phyloP scores from a whole-genome alignment of 2,329 filamentous ascomycete species.

The Cryoendolithus antarcticus region DNA sequence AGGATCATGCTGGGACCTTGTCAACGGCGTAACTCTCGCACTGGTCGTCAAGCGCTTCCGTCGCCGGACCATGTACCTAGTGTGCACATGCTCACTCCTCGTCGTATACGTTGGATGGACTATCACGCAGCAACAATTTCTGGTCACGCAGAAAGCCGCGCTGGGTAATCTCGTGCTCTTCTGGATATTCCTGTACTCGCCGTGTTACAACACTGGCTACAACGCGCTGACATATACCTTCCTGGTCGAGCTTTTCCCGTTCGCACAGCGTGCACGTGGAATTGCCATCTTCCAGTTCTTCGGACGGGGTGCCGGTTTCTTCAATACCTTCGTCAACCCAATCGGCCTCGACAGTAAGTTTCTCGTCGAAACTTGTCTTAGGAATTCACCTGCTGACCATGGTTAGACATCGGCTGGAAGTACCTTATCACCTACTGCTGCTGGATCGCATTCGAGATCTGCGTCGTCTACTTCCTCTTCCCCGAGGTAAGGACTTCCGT shows the following conservation, averaged over 20 bases:
- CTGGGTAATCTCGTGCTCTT: slow-evolving; percentile 34
- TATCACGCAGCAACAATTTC: slow-evolving; percentile 31
- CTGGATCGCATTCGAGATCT: slow-evolving; percentile 30
- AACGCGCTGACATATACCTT: slow-evolving; percentile 55
- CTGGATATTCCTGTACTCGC: slow-evolving; percentile 49
- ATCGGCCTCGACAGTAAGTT: slow-evolving; percentile 27
- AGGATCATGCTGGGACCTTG: slow-evolving; percentile 27
- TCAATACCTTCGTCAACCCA: slow-evolving; percentile 37
- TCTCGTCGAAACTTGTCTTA: no score
- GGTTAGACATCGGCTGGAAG: slow-evolving; percentile 25
- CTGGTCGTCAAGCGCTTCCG: slow-evolving; percentile 28
- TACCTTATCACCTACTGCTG: slow-evolving; percentile 33
- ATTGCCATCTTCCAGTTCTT: slow-evolving; percentile 46
- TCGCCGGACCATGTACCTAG: slow-evolving; percentile 33
- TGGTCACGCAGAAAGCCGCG: slow-evolving; percentile 25
- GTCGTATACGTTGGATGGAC: slow-evolving; percentile 45
- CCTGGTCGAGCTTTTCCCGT: slow-evolving; percentile 48
- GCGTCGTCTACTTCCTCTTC: slow-evolving; percentile 34
- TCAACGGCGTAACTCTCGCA: slow-evolving; percentile 27
- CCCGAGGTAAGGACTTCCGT: slow-evolving; percentile 20
- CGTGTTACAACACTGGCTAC: slow-evolving; percentile 51
- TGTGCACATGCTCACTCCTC: slow-evolving; percentile 40
- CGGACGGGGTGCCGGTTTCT: slow-evolving; percentile 36
- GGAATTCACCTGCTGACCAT: no score
- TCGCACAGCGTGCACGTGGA: slow-evolving; percentile 44